These are phyloP conservation scores for Aspergillus egyptiacus DNA, from an alignment of 495 filamentous ascomycete species.

Conservation along the genomic window DNA sequence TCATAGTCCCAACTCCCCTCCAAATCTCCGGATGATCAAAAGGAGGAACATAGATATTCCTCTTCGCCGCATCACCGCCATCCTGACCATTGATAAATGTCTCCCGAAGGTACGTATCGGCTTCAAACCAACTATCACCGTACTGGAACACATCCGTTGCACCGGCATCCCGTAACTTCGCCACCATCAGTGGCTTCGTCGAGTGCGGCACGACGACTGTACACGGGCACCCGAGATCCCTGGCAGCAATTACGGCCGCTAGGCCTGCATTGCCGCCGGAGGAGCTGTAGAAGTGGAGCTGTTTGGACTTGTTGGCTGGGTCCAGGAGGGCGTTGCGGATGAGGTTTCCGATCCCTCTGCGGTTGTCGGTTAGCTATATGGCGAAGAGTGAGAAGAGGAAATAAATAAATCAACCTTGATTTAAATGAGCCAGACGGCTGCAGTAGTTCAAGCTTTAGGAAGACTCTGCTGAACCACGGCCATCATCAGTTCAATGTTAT, in stretches of 20 bases:
- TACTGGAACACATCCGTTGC: slow-evolving; percentile 62
- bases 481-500: slow-evolving; percentile 6
- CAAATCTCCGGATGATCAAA: slow-evolving; percentile 82
- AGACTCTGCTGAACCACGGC: slow-evolving; percentile 57
- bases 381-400: neutral
- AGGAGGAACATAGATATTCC: slow-evolving; percentile 52
- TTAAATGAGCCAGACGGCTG: slow-evolving; percentile 94
- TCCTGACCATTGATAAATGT: slow-evolving; percentile 44
- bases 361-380: slow-evolving; percentile 1
- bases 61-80: slow-evolving; percentile 35
- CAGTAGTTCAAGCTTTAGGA: slow-evolving; percentile 84
- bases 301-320: slow-evolving; percentile 24
- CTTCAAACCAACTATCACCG: slow-evolving; percentile 71
- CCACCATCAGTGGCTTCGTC: slow-evolving; percentile 61
- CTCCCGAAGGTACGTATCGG: slow-evolving; percentile 62
- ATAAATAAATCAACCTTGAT: slow-evolving; percentile 51
- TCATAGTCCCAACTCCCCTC: slow-evolving; percentile 60
- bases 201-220: slow-evolving; percentile 73
- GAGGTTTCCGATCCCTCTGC: slow-evolving; percentile 69
- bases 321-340: slow-evolving; percentile 49
- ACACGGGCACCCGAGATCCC: slow-evolving; percentile 51
- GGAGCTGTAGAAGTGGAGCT: slow-evolving; percentile 74
- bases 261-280: slow-evolving; percentile 88
- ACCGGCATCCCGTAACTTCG: slow-evolving; percentile 60
- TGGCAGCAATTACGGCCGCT: slow-evolving; percentile 74